A percentile compares a stretch with the other conserved stretches of the same genome.
phyloP scores from a whole-genome alignment of 768 basidiomycete genomes.

The Amyloporia xantha region DNA sequence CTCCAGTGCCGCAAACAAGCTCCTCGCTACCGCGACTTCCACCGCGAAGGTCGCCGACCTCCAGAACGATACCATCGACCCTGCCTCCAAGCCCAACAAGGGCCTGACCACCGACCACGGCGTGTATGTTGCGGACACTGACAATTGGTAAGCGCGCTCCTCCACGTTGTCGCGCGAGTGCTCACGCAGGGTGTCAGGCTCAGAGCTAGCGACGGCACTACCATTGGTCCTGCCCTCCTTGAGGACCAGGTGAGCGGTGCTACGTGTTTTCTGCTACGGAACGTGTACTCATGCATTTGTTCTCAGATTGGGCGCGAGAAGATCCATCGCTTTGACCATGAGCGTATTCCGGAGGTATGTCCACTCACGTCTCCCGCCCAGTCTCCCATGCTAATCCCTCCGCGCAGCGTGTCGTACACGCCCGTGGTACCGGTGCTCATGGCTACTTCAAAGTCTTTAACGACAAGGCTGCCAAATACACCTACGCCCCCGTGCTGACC shows the following conservation, averaged over 20 bases:
- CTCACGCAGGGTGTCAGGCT: slow-evolving; percentile 40
- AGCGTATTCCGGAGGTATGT: slow-evolving; percentile 77
- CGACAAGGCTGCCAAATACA: slow-evolving; percentile 62
- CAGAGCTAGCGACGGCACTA: slow-evolving; percentile 38
- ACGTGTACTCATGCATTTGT: neutral
- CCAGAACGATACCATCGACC: slow-evolving; percentile 27
- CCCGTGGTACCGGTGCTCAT: slow-evolving; percentile 73
- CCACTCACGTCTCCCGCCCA: neutral
- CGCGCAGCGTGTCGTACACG: slow-evolving; percentile 61
- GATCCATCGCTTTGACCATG: slow-evolving; percentile 77
- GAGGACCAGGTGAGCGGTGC: slow-evolving; percentile 48
- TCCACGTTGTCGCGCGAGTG: no score
- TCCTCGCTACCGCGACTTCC: slow-evolving; percentile 16
- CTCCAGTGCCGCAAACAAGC: slow-evolving; percentile 17
- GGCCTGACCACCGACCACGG: slow-evolving; percentile 58
- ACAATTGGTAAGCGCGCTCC: slow-evolving; percentile 49
- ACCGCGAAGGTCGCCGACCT: slow-evolving; percentile 22
- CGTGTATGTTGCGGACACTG: slow-evolving; percentile 50
- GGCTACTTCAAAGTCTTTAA: slow-evolving; percentile 76
- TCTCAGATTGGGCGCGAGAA: slow-evolving; percentile 54
- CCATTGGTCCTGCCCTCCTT: slow-evolving; percentile 65
- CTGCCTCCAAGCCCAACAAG: slow-evolving; percentile 16
- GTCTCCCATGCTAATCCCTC: slow-evolving; percentile 17
- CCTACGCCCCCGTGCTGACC: slow-evolving; percentile 62
- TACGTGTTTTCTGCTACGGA: neutral